Base-by-base conservation (phyloP, 2,329 filamentous ascomycete genomes). In the Curvularia lunata region DNA sequence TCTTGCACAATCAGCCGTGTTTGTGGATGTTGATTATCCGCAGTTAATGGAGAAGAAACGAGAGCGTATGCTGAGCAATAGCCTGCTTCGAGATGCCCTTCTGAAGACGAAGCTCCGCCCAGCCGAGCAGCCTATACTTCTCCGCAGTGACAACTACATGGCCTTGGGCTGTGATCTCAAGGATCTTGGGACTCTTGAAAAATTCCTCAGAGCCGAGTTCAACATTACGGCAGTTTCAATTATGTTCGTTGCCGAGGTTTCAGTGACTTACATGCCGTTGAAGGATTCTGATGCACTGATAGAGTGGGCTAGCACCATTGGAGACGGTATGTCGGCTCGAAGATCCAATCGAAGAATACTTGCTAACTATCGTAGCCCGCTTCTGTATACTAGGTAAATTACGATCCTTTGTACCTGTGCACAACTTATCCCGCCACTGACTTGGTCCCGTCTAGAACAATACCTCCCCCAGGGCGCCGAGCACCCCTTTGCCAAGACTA, bases 221-320 rank as follows among this genome's bases (percentile, higher is more conserved):
- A 80, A 88, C 38, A 72, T 88, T 16, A 72, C 82, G 1, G 79
- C 85, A 7, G 86, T 85, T 57, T 81, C 84, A 2, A 84, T 97
- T 2, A 80, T 97, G 23, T 96, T 95, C 68, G 84, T 92, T 25
- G 92, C 92, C 0, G 94, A 98, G 77, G 92, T 97, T 13, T 96
- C 92, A 3, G 86, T 96, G 40, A 95, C 92, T 0, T 96, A 96
- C 69, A 96, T 97, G 91, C 87, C 92, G 54, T 85, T 86, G 2
- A 75, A 84, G 21, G 87, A 86, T 40, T 88, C 92, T 5, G 88
- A 97, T 78, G 81, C 84, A 16, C 81, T 97, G 8, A 88, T 97
- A 28, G 74, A 82, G 49, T 97, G 92, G 92, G 88, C 90, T n/a
- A 86, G 86, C 53, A 85, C 79, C 10, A 80, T 96, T 48, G 84